These are phyloP conservation scores for Globisporangium mamillatum DNA, from an alignment of 352 stramenopile genomes.

Conservation along the genomic window DNA sequence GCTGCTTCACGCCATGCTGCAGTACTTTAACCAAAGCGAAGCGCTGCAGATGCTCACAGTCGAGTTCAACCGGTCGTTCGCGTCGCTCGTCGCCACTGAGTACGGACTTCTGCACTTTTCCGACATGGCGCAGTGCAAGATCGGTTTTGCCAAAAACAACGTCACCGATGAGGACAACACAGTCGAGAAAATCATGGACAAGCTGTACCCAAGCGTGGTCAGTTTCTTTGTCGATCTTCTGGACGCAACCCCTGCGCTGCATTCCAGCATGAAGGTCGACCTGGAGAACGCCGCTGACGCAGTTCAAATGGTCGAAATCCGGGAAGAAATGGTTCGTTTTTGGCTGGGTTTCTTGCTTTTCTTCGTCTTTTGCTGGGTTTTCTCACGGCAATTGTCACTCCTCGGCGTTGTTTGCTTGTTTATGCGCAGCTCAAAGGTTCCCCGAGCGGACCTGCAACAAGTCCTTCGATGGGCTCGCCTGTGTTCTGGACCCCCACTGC, in stretches of 20 bases:
- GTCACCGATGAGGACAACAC: slow-evolving; percentile 27
- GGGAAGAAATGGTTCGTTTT: slow-evolving; percentile 14
- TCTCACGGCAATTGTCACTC: neutral
- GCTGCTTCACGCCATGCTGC: slow-evolving; percentile 25
- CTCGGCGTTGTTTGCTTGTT: neutral
- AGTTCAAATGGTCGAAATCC: slow-evolving; percentile 8
- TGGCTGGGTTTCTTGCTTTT: neutral
- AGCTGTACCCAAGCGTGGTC: slow-evolving; percentile 25
- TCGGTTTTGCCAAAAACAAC: slow-evolving; percentile 29
- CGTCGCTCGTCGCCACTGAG: slow-evolving; percentile 24
- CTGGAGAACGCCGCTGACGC: slow-evolving; percentile 7
- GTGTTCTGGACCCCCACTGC: slow-evolving; percentile 29
- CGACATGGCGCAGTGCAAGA: slow-evolving; percentile 25
- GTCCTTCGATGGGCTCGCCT: slow-evolving; percentile 20
- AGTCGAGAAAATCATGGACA: slow-evolving; percentile 25
- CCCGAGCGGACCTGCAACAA: slow-evolving; percentile 14
- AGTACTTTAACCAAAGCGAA: slow-evolving; percentile 17
- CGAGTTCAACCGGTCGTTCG: slow-evolving; percentile 31
- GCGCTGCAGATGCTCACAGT: slow-evolving; percentile 20
- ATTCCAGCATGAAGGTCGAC: slow-evolving; percentile 19
- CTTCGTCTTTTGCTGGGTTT: neutral
- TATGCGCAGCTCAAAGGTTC: slow-evolving; percentile 17
- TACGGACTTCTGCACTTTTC: slow-evolving; percentile 32
- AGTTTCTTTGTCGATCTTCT: slow-evolving; percentile 19
- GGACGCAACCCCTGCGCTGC: slow-evolving; percentile 17